These are phyloP conservation scores for Mycogone perniciosa DNA, from an alignment of 2,329 filamentous ascomycete species.

Conservation along the genomic window DNA sequence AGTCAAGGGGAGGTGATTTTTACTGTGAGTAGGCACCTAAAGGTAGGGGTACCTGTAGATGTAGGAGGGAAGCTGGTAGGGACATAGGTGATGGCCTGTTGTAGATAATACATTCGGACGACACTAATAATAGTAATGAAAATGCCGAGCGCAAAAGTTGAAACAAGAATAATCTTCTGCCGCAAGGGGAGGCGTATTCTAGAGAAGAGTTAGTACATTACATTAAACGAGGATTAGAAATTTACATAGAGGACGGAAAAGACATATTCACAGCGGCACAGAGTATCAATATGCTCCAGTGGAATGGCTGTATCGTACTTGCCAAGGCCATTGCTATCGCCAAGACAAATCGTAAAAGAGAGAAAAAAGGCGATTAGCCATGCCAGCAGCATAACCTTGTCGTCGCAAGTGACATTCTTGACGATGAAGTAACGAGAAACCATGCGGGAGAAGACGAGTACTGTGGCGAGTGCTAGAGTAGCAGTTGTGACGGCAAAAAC, in stretches of 20 bases:
- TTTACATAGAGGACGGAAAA: constrained; percentile 58
- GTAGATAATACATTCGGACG: constrained; percentile 81
- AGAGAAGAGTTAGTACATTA: constrained; percentile 7
- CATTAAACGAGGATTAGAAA: not conserved
- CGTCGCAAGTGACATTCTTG: constrained; percentile 64
- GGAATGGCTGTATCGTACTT: constrained; percentile 57
- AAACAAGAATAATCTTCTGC: constrained; percentile 80
- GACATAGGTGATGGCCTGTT: constrained; percentile 55
- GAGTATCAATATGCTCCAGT: constrained; percentile 35
- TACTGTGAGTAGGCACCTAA: no score
- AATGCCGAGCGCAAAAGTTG: constrained; percentile 80
- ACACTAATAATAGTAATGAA: constrained; percentile 88
- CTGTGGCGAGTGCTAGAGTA: constrained; percentile 61
- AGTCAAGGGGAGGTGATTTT: no score
- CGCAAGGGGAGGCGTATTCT: constrained; percentile 79
- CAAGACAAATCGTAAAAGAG: constrained; percentile 60
- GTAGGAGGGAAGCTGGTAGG: constrained; percentile 21
- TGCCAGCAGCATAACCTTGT: constrained; percentile 73
- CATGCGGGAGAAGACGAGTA: constrained; percentile 71
- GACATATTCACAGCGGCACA: constrained; percentile 57
- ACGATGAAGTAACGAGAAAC: constrained; percentile 69
- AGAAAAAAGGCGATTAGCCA: constrained; percentile 68
- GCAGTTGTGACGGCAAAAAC: constrained; percentile 66
- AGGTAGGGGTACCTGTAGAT: no score
- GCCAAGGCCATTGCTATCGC: constrained; percentile 60